Conservation (phyloP, 805 yeast genomes). For the Pichia nanzhaoensis region DNA sequence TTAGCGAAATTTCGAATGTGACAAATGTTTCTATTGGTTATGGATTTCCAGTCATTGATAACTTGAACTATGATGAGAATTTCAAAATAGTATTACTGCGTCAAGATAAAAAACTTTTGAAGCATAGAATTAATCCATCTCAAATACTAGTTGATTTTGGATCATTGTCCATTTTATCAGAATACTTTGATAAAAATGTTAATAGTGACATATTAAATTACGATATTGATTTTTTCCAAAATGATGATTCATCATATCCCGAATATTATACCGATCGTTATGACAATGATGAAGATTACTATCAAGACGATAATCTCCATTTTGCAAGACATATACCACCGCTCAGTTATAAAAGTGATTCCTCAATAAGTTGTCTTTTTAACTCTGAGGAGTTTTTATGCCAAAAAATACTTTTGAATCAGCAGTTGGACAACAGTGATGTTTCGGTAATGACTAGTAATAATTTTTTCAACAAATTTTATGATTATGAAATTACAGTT, state of each 20-base stretch:
- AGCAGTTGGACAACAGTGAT: neutral
- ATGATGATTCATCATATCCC: neutral
- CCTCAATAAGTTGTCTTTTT: neutral
- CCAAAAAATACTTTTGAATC: neutral
- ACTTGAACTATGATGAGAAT: conserved; percentile 35
- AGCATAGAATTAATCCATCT: conserved; percentile 44
- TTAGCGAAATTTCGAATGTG: conserved; percentile 39
- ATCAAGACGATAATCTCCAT: neutral
- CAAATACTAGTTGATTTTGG: conserved; percentile 47
- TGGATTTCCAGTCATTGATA: conserved; percentile 8
- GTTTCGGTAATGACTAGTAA: neutral
- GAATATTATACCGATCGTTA: too few relatives aligned
- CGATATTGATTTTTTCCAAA: neutral
- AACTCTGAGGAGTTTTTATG: conserved; percentile 1
- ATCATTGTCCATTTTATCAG: conserved; percentile 41
- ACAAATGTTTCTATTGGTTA: conserved; percentile 11
- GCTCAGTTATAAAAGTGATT: neutral
- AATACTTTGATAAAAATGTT: neutral
- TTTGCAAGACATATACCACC: neutral
- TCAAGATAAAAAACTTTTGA: conserved; percentile 54
- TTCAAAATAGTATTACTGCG: conserved; percentile 61
- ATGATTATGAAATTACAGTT: conserved; percentile 11
- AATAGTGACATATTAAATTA: neutral
- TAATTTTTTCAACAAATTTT: conserved; percentile 9
- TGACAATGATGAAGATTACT: neutral